Evolutionary conservation across 106 monocot genomes (phyloP).

Genomic region (Platanthera zijinensis): DNA sequence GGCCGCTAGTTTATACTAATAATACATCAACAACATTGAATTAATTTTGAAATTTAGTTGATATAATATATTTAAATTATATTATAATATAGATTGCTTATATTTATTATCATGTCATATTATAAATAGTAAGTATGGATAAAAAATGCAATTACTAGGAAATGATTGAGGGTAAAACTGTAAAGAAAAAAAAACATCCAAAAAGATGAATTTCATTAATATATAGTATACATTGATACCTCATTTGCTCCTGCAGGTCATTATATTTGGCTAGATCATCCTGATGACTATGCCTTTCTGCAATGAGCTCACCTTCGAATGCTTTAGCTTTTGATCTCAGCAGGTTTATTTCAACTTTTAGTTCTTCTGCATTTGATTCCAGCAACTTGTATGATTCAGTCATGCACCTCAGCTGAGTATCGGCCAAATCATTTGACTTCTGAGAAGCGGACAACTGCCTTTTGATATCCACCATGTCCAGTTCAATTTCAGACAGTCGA

Average conservation of each 20-base stretch:
- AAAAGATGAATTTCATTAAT: background rate
- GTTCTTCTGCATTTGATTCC: constrained; percentile 45
- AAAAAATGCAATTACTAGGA: too few species aligned
- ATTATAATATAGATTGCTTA: too few species aligned
- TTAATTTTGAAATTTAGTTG: too few species aligned
- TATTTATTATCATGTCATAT: too few species aligned
- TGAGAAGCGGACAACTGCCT: constrained; percentile 48
- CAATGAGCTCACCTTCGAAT: constrained; percentile 51
- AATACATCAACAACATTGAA: too few species aligned
- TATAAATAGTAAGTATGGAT: too few species aligned
- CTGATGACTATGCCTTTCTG: constrained; percentile 60
- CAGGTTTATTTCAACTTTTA: constrained; percentile 52
- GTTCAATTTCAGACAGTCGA: constrained; percentile 44
- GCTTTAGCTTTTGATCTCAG: constrained; percentile 39
- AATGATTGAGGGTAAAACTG: too few species aligned
- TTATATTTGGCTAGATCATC: constrained; percentile 50
- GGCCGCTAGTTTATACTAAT: too few species aligned
- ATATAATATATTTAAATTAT: too few species aligned
- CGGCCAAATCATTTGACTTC: constrained; percentile 76
- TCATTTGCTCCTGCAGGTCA: constrained; percentile 66
- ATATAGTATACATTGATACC: constrained; percentile 25
- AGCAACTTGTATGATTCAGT: constrained; percentile 79
- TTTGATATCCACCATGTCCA: constrained; percentile 34
- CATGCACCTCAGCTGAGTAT: constrained; percentile 97
- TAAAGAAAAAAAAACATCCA: background rate